phyloP scores from a whole-genome alignment of 1,284 basidiomycete genomes.

The Marasmius fiardii region DNA sequence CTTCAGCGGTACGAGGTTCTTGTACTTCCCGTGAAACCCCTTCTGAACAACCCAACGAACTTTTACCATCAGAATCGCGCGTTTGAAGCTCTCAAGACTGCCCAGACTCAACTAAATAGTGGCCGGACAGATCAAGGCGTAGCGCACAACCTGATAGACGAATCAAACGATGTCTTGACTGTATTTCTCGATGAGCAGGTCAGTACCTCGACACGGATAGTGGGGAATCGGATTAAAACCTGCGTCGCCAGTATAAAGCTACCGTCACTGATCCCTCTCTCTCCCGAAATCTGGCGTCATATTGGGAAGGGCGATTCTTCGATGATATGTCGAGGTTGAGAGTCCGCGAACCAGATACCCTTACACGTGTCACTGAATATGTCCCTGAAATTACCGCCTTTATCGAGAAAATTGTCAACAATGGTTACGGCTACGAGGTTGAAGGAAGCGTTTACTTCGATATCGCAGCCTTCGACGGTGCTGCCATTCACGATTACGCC shows the following conservation, averaged over 20 bases:
- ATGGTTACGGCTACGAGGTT: conserved; percentile 89
- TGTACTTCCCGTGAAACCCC: not conserved
- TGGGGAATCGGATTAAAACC: conserved; percentile 8
- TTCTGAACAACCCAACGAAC: conserved; percentile 12
- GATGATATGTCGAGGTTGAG: conserved; percentile 88
- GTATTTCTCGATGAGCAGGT: conserved; percentile 77
- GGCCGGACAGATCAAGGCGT: conserved; percentile 39
- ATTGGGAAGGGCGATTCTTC: conserved; percentile 93
- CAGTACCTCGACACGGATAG: conserved; percentile 15
- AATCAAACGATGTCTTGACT: conserved; percentile 73
- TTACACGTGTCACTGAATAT: conserved; percentile 97
- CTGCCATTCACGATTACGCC: conserved; percentile 78
- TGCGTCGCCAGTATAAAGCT: conserved; percentile 57
- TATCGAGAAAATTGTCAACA: conserved; percentile 82
- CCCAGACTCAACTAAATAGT: conserved; percentile 36
- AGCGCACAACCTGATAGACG: conserved; percentile 68
- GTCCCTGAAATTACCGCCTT: conserved; percentile 94
- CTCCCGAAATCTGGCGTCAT: conserved; percentile 80
- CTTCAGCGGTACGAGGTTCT: conserved; percentile 55
- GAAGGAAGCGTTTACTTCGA: conserved; percentile 97
- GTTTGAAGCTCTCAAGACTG: conserved; percentile 46
- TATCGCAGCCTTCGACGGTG: conserved; percentile 82
- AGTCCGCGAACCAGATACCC: conserved; percentile 85
- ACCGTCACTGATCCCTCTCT: conserved; percentile 87
- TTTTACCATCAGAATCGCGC: conserved; percentile 44